phyloP scores from a whole-genome alignment of 2,329 filamentous ascomycete genomes.

The Nothomitra cinnamomea region DNA sequence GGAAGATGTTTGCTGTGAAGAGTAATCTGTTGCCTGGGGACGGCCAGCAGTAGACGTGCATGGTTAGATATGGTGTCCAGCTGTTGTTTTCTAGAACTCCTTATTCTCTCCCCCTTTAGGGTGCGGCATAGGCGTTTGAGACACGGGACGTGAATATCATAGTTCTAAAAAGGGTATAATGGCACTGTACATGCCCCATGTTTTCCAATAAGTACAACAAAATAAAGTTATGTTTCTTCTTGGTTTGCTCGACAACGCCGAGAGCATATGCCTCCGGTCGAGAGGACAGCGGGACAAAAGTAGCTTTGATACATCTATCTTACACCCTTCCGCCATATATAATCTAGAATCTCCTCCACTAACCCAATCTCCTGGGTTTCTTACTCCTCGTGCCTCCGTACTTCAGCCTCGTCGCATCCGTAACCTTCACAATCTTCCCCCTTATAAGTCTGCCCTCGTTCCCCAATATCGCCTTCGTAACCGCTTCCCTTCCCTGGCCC shows the following conservation, averaged over 20 bases:
- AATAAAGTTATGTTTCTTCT: too few relatives aligned
- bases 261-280: too few relatives aligned
- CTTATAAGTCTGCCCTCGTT: constrained; percentile 64
- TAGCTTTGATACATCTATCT: background rate
- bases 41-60: background rate
- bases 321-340: background rate
- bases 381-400: constrained; percentile 85
- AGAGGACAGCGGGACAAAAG: too few relatives aligned
- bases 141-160: too few relatives aligned
- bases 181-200: too few relatives aligned
- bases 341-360: background rate
- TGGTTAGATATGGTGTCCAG: background rate
- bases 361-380: constrained; percentile 67
- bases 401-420: constrained; percentile 79
- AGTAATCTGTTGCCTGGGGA: constrained; percentile 45
- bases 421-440: constrained; percentile 58
- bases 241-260: too few relatives aligned
- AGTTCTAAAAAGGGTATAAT: too few relatives aligned
- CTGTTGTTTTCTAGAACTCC: background rate
- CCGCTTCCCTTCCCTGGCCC: constrained; percentile 72
- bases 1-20: constrained; percentile 97
- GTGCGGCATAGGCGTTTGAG: background rate
- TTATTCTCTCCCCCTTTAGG: background rate
- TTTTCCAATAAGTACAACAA: too few relatives aligned
- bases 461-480: constrained; percentile 75